Evolutionary conservation across 306 rosid genomes (phyloP).

Genomic region (Acacia acuminata): DNA sequence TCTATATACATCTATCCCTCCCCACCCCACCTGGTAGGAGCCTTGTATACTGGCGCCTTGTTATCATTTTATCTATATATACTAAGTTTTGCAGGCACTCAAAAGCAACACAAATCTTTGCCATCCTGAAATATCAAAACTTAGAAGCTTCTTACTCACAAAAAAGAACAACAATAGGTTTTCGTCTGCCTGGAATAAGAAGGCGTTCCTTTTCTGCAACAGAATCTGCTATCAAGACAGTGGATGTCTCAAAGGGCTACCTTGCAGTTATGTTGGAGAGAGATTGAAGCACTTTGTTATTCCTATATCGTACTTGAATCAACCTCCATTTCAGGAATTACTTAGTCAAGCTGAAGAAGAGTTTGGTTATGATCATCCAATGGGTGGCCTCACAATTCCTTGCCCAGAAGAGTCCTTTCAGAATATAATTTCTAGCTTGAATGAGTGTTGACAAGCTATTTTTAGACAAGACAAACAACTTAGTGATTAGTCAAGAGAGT

Average conservation of each 20-base stretch:
- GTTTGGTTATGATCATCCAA: background rate
- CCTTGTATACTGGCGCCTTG: too few relatives aligned
- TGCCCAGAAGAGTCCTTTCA: background rate
- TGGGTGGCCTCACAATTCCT: background rate
- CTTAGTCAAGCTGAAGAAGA: background rate
- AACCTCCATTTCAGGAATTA: background rate
- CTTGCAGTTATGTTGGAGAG: background rate
- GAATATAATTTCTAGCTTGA: background rate
- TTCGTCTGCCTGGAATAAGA: conserved; percentile 30
- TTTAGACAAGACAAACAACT: background rate
- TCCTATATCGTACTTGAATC: background rate
- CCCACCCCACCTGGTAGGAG: too few relatives aligned
- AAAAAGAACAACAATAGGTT: conserved; percentile 16
- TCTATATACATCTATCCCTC: too few relatives aligned
- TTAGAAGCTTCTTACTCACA: background rate
- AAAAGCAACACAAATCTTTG: conserved; percentile 26
- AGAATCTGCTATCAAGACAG: conserved; percentile 5
- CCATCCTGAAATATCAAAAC: conserved; percentile 14
- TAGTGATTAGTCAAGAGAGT: background rate
- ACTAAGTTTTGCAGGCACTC: conserved; percentile 4
- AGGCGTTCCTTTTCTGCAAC: background rate
- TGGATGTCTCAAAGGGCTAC: background rate
- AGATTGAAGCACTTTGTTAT: background rate
- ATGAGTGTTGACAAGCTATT: background rate
- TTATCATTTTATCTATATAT: conserved; percentile 31